Evolutionary conservation across 169 alveolate genomes (phyloP), one percentile per base, ranked within the genome.

Genomic region (Plasmodium relictum): DNA sequence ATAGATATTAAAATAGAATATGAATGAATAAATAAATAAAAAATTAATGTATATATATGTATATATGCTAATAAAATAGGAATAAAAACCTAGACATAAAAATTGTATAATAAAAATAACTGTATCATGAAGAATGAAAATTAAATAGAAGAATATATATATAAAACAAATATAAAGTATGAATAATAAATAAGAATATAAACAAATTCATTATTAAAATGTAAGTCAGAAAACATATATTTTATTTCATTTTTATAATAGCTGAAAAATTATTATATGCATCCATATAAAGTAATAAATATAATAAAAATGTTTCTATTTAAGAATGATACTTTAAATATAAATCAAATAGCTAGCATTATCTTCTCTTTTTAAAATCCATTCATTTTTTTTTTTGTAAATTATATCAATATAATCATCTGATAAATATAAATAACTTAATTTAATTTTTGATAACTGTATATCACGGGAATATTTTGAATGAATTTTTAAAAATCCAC

Each of bases 401-500:
- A 52, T 70, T 52, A 83, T 83, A 69, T 83, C 85, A 18, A 83
- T 83, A 61, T 56, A 83, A 45, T 41, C 24, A 16, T 83, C 91
- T 6, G 91, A 83, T 18, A 83, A 50, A 20, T 41, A 69, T 10
- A 66, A 9, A 69, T 69, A 83, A 48, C 74, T 83, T 0, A 56
- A 45, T 59, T 83, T 83, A 24, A 83, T 69, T 72, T 73, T 83
- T 3, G 91, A 70, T 5, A 83, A 72, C 22, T 69, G 83, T 66
- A 83, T 83, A 41, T 83, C 91, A 37, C 85, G 20, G 0, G 86
- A 31, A 22, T 85, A 83, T 59, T 83, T 83, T 22, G 86, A 69
- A 6, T 83, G 91, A 7, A 83, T 50, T 69, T 83, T 83, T 41
- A 83, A 83, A 37, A 83, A 83, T 0, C 91, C 91, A 44, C 91